These are phyloP conservation scores for Backusella tuberculispora DNA, from an alignment of 192 early-diverging fungal species.

Conservation along the genomic window DNA sequence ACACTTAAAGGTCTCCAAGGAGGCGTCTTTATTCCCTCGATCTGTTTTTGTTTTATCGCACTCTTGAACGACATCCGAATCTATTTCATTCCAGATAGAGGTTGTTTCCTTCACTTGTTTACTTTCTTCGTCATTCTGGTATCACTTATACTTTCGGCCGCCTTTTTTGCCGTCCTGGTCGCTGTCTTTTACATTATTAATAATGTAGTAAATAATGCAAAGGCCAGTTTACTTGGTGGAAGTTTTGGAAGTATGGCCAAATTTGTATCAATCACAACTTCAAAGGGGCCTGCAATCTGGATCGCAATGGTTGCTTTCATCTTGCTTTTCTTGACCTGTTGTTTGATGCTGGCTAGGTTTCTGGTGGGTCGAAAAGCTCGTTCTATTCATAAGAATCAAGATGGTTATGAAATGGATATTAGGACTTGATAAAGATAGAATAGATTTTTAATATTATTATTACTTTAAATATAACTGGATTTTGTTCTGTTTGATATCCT, in stretches of 20 bases:
- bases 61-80: neutral
- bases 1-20: constrained; percentile 1
- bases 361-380: neutral
- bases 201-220: neutral
- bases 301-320: neutral
- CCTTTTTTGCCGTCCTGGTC: constrained; percentile 7
- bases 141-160: neutral
- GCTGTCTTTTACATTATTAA: neutral
- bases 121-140: neutral
- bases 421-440: neutral
- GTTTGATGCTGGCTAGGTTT: neutral
- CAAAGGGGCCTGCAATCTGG: neutral
- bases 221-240: neutral
- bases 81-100: neutral
- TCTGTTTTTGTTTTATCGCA: neutral
- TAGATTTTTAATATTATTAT: too few relatives aligned
- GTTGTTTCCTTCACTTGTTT: neutral
- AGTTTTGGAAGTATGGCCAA: neutral
- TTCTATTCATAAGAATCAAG: neutral
- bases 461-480: too few relatives aligned
- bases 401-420: neutral
- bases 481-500: too few relatives aligned
- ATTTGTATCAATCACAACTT: neutral
- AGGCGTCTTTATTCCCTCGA: neutral
- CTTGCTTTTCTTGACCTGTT: neutral